Evolutionary conservation across 805 yeast species (phyloP), one percentile per base, ranked within the genome.

Genomic region (Spathaspora hagerdaliae): DNA sequence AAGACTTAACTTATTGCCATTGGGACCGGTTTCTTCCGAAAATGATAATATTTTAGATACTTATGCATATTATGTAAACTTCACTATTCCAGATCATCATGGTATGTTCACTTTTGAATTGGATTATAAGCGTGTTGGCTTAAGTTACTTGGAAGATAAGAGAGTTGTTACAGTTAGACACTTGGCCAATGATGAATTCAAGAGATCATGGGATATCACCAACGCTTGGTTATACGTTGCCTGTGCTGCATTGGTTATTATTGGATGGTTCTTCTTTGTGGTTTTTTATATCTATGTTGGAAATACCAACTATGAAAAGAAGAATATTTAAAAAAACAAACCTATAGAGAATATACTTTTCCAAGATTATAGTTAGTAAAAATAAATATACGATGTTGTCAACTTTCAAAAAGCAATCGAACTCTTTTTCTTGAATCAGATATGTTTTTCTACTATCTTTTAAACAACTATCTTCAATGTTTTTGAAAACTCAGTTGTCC

Each of bases 121-220:
- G 39, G 85, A 86, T 56, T 91, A 91, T 71, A 78, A 78, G 62
- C 82, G 96, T 60, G 72, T 79, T 11, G 98, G 98, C 6, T 74
- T 75, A 55, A 74, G 87, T 24, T 90, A 74, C 64, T 61, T 92
- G 43, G 73, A 73, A 27, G 87, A 84, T 55, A 75, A 78, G 50
- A 75, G 76, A 44, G 82, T 85, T 14, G 88, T 89, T 44, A 82
- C 98, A 2, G 83, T 94, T 39, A 82, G 98, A 64, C 98, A 94
- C 65, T 77, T 87, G 58, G 97, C 98, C 48, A 92, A 91, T 64
- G 96, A 94, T 62, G 99, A 95, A 71, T 94, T 82, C 72, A 83
- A 85, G 50, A 81, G 98, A 66, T 84, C 95, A 38, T 94, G 94
- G 92, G 87, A 86, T 49, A 92, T 94, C 58, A 75, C 96, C 27